A percentile compares a stretch with the other conserved stretches of the same genome.
phyloP scores from a whole-genome alignment of 2,329 filamentous ascomycete species.

The Aureobasidium sp. region DNA sequence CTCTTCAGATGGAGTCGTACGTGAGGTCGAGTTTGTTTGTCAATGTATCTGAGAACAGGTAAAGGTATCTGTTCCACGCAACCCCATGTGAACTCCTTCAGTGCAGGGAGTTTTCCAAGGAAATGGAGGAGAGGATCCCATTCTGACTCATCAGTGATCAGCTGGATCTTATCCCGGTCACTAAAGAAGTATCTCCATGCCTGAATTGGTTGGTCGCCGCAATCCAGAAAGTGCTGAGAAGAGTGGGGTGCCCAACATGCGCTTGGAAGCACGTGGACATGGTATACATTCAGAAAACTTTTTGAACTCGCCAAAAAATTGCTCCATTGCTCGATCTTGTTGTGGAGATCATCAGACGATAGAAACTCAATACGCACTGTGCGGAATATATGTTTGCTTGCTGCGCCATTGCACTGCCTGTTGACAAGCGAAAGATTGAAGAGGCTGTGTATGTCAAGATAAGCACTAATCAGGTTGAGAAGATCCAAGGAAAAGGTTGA shows the following conservation, averaged over 20 bases:
- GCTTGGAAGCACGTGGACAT: too few species aligned
- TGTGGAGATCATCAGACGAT: neutral
- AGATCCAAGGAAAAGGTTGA: too few species aligned
- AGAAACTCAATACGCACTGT: neutral
- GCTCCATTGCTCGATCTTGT: neutral
- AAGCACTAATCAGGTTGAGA: too few species aligned
- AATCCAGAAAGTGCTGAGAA: too few species aligned
- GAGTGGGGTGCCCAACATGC: too few species aligned
- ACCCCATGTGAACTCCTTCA: neutral
- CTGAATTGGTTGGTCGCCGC: neutral
- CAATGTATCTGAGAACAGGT: neutral
- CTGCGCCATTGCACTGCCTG: neutral
- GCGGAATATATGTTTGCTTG: neutral
- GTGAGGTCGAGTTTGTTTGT: neutral
- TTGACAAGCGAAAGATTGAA: neutral
- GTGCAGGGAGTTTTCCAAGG: neutral
- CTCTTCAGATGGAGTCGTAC: neutral
- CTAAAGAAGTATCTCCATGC: neutral
- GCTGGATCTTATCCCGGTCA: neutral
- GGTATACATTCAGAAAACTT: too few species aligned
- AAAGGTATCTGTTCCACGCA: neutral
- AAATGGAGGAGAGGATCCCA: neutral
- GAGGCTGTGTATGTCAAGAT: too few species aligned
- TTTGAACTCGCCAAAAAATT: too few species aligned
- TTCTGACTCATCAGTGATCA: neutral